Conservation (phyloP, 2,329 filamentous ascomycete genomes). For the Hymenotorrendiella dingleyae region DNA sequence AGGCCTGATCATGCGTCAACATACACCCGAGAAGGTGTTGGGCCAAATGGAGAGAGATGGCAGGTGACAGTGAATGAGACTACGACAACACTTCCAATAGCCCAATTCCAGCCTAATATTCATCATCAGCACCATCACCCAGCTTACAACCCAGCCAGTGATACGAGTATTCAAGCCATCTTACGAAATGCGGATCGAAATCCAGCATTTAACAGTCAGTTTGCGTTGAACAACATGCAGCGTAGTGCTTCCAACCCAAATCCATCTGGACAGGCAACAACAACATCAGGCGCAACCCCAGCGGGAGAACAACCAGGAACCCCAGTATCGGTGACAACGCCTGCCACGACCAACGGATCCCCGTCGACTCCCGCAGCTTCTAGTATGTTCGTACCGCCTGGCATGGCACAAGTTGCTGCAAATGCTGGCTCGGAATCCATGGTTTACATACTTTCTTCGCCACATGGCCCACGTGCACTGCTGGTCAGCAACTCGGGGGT, state of each 20-base stretch:
- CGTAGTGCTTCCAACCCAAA: constrained; percentile 19
- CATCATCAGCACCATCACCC: constrained; percentile 8
- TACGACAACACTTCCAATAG: constrained; percentile 22
- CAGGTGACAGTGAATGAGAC: constrained; percentile 46
- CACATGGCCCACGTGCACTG: constrained; percentile 52
- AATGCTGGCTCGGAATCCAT: constrained; percentile 33
- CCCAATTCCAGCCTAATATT: constrained; percentile 9
- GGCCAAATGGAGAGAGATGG: constrained; percentile 47
- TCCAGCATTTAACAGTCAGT: constrained; percentile 12
- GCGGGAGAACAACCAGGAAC: constrained; percentile 1
- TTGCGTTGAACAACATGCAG: constrained; percentile 16
- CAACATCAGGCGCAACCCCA: background rate
- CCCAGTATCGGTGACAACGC: constrained; percentile 8
- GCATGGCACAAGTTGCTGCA: no score
- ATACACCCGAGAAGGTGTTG: constrained; percentile 43
- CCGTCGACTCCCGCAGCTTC: constrained; percentile 12
- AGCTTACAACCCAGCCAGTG: constrained; percentile 15
- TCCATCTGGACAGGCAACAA: background rate
- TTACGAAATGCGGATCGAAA: constrained; percentile 23
- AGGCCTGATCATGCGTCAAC: constrained; percentile 35
- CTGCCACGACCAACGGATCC: constrained; percentile 12
- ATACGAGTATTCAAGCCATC: constrained; percentile 25
- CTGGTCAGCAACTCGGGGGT: constrained; percentile 48
- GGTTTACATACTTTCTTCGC: constrained; percentile 57
- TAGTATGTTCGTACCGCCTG: no score